Evolutionary conservation across 129 eudicot genomes (phyloP).

Genomic region (Pseudognaphalium luteoalbum): DNA sequence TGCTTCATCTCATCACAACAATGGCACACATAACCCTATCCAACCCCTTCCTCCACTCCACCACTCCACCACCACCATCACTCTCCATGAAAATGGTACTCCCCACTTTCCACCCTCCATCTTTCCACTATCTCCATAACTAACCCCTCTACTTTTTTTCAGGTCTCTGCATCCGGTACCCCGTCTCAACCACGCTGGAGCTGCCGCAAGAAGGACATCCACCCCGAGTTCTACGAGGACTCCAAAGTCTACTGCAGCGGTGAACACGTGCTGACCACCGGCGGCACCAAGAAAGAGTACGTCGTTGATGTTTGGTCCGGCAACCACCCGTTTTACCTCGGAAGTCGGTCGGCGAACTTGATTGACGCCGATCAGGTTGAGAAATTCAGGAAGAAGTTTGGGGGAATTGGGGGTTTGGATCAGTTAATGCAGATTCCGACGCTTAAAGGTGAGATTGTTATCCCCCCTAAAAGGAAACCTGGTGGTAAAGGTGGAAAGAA

Average conservation of each 20-base stretch:
- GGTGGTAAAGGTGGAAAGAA: constrained; percentile 53
- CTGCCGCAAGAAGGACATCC: constrained; percentile 76
- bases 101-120: not conserved
- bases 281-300: constrained; percentile 78
- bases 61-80: constrained; percentile 36
- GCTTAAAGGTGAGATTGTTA: constrained; percentile 74
- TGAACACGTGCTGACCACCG: constrained; percentile 72
- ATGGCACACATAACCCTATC: constrained; percentile 39
- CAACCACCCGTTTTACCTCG: constrained; percentile 74
- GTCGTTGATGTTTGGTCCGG: constrained; percentile 90
- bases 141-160: constrained; percentile 17
- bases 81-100: constrained; percentile 35
- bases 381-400: constrained; percentile 70
- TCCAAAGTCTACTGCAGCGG: constrained; percentile 83
- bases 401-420: constrained; percentile 39
- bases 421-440: constrained; percentile 67
- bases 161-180: constrained; percentile 25
- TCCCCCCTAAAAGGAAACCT: constrained; percentile 59
- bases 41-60: constrained; percentile 51
- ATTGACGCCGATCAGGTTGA: constrained; percentile 71
- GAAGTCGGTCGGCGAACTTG: constrained; percentile 50
- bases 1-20: constrained; percentile 15
- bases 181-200: constrained; percentile 38
- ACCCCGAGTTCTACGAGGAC: constrained; percentile 66
- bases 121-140: not conserved